Evolutionary conservation across 2,329 filamentous ascomycete genomes (phyloP), one percentile per base, ranked within the genome.

Genomic region (Cladophialophora yegresii): DNA sequence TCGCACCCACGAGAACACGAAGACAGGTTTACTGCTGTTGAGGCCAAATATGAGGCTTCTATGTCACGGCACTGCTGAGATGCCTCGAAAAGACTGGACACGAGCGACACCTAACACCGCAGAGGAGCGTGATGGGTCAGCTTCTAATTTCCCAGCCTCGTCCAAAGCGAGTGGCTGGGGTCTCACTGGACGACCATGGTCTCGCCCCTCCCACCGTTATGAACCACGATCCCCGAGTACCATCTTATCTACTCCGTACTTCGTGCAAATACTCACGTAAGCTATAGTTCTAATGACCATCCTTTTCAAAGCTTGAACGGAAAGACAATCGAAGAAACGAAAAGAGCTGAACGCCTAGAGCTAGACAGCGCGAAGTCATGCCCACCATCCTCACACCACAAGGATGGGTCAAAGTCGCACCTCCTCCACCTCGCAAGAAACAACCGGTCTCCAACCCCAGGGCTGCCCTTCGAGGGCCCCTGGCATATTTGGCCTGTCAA

Each of bases 371-470:
- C 16, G 32, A 22, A 28, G 23, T 47, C 47, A 67, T 68, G 66
- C 66, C 66, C 20, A 68, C 66, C 30, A 58, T 66, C 30, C 66
- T 68, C 58, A 68, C 66, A 6, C 64, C 66, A 12, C 66, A 68
- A 49, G 66, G 66, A 40, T 68, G 66, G 66, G 66, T 68, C 53
- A 68, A 68, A 58, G 66, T 68, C 12, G 64, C 64, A 5, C 54
- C 61, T n/a, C 32, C 58, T 16, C 32, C 58, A 12, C 54, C 63
- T 23, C 61, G 50, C 47, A 62, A 64, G 28, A 64, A 56, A 57
- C 54, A 36, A 30, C 7, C 53, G 10, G 58, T 33, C 43, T 12
- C 16, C 16, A 61, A 68, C 23, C 66, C 66, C 7, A 53, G 51
- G 4, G 55, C 33, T 22, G 55, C 58, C 6, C 56, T 68, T 9